Evolutionary conservation across 176 grass and related monocot species (phyloP), one percentile per base, ranked within the genome.

Genomic region (Raddia guianensis): DNA sequence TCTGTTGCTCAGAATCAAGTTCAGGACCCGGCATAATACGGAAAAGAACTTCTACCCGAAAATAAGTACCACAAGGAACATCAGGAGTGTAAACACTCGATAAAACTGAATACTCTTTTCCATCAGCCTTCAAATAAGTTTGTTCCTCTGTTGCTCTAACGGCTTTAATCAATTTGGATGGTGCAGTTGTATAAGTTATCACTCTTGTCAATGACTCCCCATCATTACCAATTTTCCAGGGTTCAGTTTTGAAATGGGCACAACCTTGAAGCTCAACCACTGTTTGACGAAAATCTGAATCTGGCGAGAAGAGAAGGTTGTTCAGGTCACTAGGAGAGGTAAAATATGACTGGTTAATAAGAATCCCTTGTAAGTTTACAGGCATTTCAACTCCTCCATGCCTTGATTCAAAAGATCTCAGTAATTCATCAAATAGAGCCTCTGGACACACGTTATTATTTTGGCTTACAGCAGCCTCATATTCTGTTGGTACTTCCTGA

Each of bases 91-190:
- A 91, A 66, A 91, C 96, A 87, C 88, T 95, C 37, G 90, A 73
- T 63, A 98, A 78, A 75, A 95, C 79, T 82, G 90, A 83, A 87
- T 88, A 98, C 66, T 83, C 87, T 54, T 84, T 91, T 40, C 79
- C 92, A 91, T 91, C 79, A 64, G 84, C 87, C 74, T 93, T 98
- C 85, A 98, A 68, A 89, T 98, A 98, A 77, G 85, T 82, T 34
- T 98, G 92, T 27, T 98, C 96, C 49, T 98, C 96, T 60, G 88
- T 95, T 85, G 96, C 96, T 73, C 61, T 91, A 37, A 95, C 92
- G 8, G 92, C 73, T 90, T 95, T 98, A 69, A 98, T 15, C 80
- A 95, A 82, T 89, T 87, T 93, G 45, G 87, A 93, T 44, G 96
- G 91, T 73, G 96, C 92, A 85, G 88, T 93, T 87, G 89, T 83